phyloP scores from a whole-genome alignment of 2,329 filamentous ascomycete genomes.

The Beauveria asiatica region DNA sequence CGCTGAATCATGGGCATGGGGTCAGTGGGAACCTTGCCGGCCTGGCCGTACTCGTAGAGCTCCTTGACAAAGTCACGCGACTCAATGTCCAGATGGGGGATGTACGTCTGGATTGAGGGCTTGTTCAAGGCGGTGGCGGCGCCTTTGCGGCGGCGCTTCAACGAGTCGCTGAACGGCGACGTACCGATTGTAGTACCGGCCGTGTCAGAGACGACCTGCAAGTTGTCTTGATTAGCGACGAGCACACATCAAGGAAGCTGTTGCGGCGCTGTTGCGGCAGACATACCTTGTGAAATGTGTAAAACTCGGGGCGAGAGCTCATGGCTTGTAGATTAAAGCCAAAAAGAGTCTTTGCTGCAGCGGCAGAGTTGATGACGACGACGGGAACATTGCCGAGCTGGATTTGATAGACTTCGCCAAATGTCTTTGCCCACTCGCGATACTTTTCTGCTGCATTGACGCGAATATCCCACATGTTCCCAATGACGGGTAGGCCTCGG shows the following conservation, averaged over 20 bases:
- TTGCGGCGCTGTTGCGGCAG: background rate
- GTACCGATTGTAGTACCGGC: conserved; percentile 61
- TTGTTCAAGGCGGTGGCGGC: conserved; percentile 58
- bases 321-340: conserved; percentile 44
- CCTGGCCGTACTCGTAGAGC: conserved; percentile 47
- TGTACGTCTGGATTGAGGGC: conserved; percentile 53
- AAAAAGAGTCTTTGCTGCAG: conserved; percentile 41
- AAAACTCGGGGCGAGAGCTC: conserved; percentile 47
- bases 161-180: conserved; percentile 55
- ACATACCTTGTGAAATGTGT: conserved; percentile 48
- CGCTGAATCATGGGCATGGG: conserved; percentile 63
- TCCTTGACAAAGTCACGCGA: conserved; percentile 55
- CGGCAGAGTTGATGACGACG: conserved; percentile 47
- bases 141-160: conserved; percentile 56
- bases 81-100: conserved; percentile 54
- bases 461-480: conserved; percentile 46
- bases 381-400: conserved; percentile 48
- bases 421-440: conserved; percentile 41
- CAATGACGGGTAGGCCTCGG: conserved; percentile 42
- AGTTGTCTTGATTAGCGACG: background rate
- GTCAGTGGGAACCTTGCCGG: conserved; percentile 46
- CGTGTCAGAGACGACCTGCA: conserved; percentile 52
- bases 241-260: background rate
- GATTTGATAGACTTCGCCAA: conserved; percentile 45
- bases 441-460: conserved; percentile 49